Percentiles rank a stretch among this genome's conserved stretches.
Evolutionary conservation across 495 filamentous ascomycete species (phyloP).

Genomic region (Aspergillus carlsbadensis): DNA sequence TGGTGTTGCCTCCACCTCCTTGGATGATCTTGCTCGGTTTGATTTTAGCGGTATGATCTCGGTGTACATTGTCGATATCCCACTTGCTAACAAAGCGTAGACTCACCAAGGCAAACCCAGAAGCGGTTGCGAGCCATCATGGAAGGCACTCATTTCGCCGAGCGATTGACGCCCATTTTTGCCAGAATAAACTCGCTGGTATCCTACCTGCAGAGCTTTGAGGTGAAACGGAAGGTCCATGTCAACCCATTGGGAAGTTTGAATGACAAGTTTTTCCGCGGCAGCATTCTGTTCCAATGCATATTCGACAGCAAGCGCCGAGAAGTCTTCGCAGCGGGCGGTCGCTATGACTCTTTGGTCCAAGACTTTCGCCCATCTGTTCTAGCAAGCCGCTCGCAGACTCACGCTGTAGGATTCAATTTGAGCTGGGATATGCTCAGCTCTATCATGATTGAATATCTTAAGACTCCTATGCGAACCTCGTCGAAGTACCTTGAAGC

Average conservation of each 20-base stretch:
- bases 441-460: constrained; percentile 61
- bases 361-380: constrained; percentile 44
- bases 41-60: constrained; percentile 72
- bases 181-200: constrained; percentile 75
- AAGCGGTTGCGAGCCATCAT: constrained; percentile 69
- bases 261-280: constrained; percentile 89
- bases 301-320: constrained; percentile 80
- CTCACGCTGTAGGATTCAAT: constrained; percentile 88
- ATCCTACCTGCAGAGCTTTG: constrained; percentile 71
- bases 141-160: constrained; percentile 65
- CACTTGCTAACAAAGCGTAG: constrained; percentile 37
- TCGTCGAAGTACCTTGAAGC: constrained; percentile 63
- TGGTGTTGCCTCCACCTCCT: constrained; percentile 80
- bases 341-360: constrained; percentile 87
- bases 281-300: constrained; percentile 87
- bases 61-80: not conserved
- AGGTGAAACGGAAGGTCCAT: constrained; percentile 75
- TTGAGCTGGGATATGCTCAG: constrained; percentile 82
- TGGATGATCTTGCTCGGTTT: constrained; percentile 87
- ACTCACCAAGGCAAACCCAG: constrained; percentile 71
- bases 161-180: constrained; percentile 68
- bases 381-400: constrained; percentile 37
- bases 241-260: constrained; percentile 82
- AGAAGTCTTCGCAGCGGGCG: constrained; percentile 90
- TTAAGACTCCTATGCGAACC: constrained; percentile 58